Evolutionary conservation across 1,284 basidiomycete species (phyloP).

Genomic region (Boletus albobrunnescens): DNA sequence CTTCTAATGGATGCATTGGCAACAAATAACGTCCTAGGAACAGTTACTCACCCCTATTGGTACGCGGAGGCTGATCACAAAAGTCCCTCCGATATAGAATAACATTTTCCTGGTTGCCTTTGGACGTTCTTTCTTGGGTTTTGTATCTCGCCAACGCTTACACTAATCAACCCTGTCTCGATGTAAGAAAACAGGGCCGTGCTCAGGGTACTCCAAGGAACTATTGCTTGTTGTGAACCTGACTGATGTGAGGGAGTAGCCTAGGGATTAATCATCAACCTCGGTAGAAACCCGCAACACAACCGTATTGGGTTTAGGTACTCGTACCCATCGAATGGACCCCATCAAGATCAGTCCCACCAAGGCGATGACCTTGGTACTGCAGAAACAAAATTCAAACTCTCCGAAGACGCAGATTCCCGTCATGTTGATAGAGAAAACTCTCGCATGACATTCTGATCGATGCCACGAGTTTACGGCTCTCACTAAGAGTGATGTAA

Average conservation of each 20-base stretch:
- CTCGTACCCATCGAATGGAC: too few relatives aligned
- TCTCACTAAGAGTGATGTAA: conserved; percentile 16
- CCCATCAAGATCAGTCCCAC: conserved; percentile 35
- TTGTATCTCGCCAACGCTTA: conserved; percentile 47
- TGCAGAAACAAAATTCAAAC: conserved; percentile 39
- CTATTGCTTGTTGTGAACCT: conserved; percentile 20
- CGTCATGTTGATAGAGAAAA: conserved; percentile 34
- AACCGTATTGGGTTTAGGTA: too few relatives aligned
- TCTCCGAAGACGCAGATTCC: conserved; percentile 31
- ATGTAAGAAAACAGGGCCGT: conserved; percentile 46
- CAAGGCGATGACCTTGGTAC: conserved; percentile 37
- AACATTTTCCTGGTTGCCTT: conserved; percentile 46
- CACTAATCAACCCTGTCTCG: conserved; percentile 51
- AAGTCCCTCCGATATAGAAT: conserved; percentile 54
- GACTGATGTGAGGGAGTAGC: conserved; percentile 15
- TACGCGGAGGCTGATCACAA: conserved; percentile 52
- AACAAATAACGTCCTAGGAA: conserved; percentile 19
- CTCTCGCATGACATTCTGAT: conserved; percentile 8
- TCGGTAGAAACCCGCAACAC: too few relatives aligned
- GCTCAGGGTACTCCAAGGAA: conserved; percentile 22
- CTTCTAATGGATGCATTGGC: conserved; percentile 14
- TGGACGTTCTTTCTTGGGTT: conserved; percentile 33
- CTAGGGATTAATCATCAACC: conserved; percentile 21
- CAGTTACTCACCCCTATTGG: conserved; percentile 30
- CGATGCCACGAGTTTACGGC: background rate